A percentile compares a stretch with the other conserved stretches of the same genome.
These are phyloP conservation scores for Epithele typhae DNA, from an alignment of 768 basidiomycete genomes.

Conservation along the genomic window DNA sequence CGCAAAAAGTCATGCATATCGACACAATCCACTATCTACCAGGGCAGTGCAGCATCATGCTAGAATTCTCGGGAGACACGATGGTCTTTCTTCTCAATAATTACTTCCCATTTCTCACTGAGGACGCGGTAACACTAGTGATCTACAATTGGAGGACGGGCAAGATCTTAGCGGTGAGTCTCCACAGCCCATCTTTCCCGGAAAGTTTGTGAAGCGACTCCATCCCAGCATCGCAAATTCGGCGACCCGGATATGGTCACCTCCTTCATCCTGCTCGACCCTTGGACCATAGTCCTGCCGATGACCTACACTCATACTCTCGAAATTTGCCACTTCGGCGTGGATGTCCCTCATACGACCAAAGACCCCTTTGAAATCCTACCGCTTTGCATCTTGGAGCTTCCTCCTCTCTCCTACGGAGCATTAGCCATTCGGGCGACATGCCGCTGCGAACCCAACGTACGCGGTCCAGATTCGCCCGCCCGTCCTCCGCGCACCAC, in stretches of 20 bases:
- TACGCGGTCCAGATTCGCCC: constrained; percentile 8
- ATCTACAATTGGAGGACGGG: constrained; percentile 28
- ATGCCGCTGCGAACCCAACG: constrained; percentile 27
- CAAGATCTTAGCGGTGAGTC: constrained; percentile 17
- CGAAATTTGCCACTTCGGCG: constrained; percentile 18
- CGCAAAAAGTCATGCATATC: constrained; percentile 14
- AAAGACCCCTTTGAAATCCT: too few species aligned
- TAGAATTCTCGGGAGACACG: constrained; percentile 21
- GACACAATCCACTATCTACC: constrained; percentile 10
- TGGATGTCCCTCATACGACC: too few species aligned
- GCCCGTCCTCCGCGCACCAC: background rate
- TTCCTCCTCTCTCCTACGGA: constrained; percentile 12
- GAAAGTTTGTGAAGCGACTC: background rate
- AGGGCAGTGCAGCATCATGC: constrained; percentile 15
- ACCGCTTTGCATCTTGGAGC: constrained; percentile 16
- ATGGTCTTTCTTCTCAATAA: constrained; percentile 19
- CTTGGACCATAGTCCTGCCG: constrained; percentile 23
- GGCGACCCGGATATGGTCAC: constrained; percentile 16
- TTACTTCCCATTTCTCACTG: constrained; percentile 12
- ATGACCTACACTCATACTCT: constrained; percentile 17
- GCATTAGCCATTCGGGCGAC: constrained; percentile 19
- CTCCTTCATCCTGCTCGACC: constrained; percentile 23
- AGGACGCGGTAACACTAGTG: constrained; percentile 7
- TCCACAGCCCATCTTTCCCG: background rate
- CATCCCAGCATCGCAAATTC: too few species aligned